Conservation (phyloP, 2,329 filamentous ascomycete genomes). For the Paraphaeosphaeria minitans region DNA sequence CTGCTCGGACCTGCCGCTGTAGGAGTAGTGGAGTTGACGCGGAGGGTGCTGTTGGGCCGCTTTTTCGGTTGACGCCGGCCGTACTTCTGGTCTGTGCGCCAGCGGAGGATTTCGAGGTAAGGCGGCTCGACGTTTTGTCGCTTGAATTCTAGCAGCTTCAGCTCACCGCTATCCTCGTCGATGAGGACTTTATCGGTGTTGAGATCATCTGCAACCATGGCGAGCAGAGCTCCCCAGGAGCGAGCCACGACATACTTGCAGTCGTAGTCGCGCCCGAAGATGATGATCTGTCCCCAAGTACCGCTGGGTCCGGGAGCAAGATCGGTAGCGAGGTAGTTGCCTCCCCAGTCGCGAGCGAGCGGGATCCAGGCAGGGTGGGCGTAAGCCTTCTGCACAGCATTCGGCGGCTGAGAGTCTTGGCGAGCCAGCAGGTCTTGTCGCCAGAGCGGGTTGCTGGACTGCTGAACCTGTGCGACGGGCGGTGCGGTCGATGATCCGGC, state of each 20-base stretch:
- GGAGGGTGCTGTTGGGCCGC: conserved; percentile 54
- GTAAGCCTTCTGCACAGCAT: conserved; percentile 89
- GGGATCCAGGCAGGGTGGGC: conserved; percentile 96
- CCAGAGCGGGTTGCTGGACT: conserved; percentile 70
- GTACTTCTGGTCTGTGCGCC: conserved; percentile 95
- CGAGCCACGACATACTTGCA: conserved; percentile 96
- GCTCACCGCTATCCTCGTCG: conserved; percentile 87
- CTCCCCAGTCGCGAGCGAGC: conserved; percentile 94
- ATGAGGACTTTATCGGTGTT: conserved; percentile 90
- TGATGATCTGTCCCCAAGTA: conserved; percentile 94
- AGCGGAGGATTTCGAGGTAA: conserved; percentile 93
- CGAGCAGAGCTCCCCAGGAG: conserved; percentile 88
- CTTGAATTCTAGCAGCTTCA: conserved; percentile 92
- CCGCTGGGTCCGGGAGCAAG: conserved; percentile 87
- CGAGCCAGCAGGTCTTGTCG: conserved; percentile 80
- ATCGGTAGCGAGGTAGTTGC: conserved; percentile 95
- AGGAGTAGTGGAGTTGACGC: conserved; percentile 59
- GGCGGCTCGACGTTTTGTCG: conserved; percentile 84
- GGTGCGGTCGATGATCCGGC: conserved; percentile 74
- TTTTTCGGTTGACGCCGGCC: conserved; percentile 64
- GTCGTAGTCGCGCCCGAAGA: conserved; percentile 97
- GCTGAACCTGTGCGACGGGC: conserved; percentile 57
- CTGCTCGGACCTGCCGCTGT: conserved; percentile 51
- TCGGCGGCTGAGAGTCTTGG: conserved; percentile 86
- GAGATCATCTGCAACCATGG: conserved; percentile 86